Base-by-base conservation (phyloP, 1,139 yeast species). In the Yamadazyma epiphylla region DNA sequence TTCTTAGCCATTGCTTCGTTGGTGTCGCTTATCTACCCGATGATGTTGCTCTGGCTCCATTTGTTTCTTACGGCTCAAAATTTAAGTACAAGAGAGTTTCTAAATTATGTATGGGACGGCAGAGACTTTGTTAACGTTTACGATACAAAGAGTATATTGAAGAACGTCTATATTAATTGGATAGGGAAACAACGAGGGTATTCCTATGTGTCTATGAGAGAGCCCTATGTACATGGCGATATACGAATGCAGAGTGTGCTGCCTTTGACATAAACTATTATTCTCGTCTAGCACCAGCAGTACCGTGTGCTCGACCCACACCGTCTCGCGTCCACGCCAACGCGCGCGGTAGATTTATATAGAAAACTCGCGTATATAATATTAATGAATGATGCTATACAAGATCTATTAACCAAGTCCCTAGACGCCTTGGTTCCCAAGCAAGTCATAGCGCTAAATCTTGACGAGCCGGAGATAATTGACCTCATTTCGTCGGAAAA, bases 41-140 rank as follows among this genome's bases (percentile, higher is more conserved):
- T 64, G 1, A 42, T 77, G 22, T 53, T 85, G 12, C 47, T 80
- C 11, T 30, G 55, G 0, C 71, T 71, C 41, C 94, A 85, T 46
- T 24, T 74, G 1, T 69, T 60, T 31, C 53, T 83, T 28, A 70
- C 78, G 0, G 48, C 72, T 0, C 65, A 73, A n/a, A 80, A 80
- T 35, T 65, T 81, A 41, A 79, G 89, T 12, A 83, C 94, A 4
- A 61, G 88, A 41, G 91, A 82, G 41, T 81, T 70, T 42, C 55
- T 82, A 30, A 68, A 64, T 51, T 41, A 65, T 50, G 51, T 58
- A 31, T 35, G 59, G 44, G 48, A 46, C 3, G 41, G 45, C 16
- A 40, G 43, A 8, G 35, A 44, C 19, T 70, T 58, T 36, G 51
- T 57, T 26, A 71, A 72, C 42, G 70, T 74, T 2, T 78, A 57